Base-by-base conservation (phyloP, 2,329 filamentous ascomycete genomes). In the Penicillium sp. region DNA sequence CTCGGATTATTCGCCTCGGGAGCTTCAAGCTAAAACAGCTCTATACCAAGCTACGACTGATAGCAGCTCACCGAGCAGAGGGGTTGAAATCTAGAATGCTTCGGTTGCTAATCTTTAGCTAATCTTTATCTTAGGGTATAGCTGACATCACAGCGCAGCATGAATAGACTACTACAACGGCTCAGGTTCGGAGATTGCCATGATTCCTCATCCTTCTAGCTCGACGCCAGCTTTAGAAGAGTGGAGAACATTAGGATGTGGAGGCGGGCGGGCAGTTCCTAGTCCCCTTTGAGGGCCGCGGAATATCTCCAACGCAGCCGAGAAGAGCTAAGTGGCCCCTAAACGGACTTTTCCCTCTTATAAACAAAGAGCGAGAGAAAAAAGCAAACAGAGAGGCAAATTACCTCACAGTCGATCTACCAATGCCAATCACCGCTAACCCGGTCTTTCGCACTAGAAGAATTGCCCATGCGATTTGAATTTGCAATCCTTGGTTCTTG, bases 241-340 rank as follows among this genome's bases (percentile, higher is more conserved):
- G 50, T 58, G 55, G 54, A 56, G 55, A 45, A 48, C 14, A 48
- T 58, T 18, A 18, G 60, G 60, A 60, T 55, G 65, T 68, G 61
- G 61, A 59, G 55, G 53, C 62, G 57, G 64, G 59, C 60, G 61
- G 66, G 62, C 61, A 61, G 61, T 58, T 65, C 45, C 62, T 63
- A 59, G 59, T 56, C 53, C 46, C 40, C 48, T 50, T 51, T 48
- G 43, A 57, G 48, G 45, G 50, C 51, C 62, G 60, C 59, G 59
- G 61, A 66, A 64, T 53, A 52, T 55, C 51, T 53, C 59, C 39
- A 53, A 31, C 16, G 50, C 51, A 57, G 54, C 61, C 55, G 58
- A 57, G 52, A 40, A 24, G 44, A 40, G 41, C 53, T 29, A 43
- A 44, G 27, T 55, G 53, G 49, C 22, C 29, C 50, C 47, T 11